Percentiles rank a stretch among this genome's conserved stretches.
These are phyloP conservation scores for Pseudogymnoascus verrucosus DNA, from an alignment of 2,329 filamentous ascomycete species.

Conservation along the genomic window DNA sequence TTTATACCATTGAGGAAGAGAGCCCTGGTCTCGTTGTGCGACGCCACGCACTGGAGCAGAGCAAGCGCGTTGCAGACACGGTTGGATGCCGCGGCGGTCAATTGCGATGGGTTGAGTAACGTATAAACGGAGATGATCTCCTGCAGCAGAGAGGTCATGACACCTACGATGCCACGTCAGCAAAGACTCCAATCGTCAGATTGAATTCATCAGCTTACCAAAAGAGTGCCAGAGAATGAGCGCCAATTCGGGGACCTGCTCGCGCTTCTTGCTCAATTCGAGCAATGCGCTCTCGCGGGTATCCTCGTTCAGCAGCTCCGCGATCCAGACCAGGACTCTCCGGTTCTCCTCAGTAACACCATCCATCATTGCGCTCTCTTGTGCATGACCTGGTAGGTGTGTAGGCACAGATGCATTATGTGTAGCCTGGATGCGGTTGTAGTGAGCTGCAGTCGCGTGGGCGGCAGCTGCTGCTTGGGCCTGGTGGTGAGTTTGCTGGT, in stretches of 20 bases:
- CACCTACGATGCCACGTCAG: conserved; percentile 48
- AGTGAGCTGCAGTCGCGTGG: conserved; percentile 41
- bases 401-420: conserved; percentile 37
- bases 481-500: conserved; percentile 33
- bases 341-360: conserved; percentile 81
- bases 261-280: conserved; percentile 96
- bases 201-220: conserved; percentile 48
- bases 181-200: conserved; percentile 12
- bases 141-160: conserved; percentile 95
- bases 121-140: conserved; percentile 99
- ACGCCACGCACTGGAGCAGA: conserved; percentile 91
- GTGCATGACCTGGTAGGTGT: conserved; percentile 34
- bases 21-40: conserved; percentile 90
- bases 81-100: conserved; percentile 96
- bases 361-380: conserved; percentile 53
- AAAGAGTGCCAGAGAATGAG: conserved; percentile 98
- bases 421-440: conserved; percentile 63
- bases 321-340: conserved; percentile 86
- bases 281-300: conserved; percentile 85
- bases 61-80: conserved; percentile 95
- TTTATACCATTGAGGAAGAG: conserved; percentile 81
- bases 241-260: conserved; percentile 93
- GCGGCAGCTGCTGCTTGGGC: conserved; percentile 30
- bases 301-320: conserved; percentile 78
- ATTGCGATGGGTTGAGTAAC: conserved; percentile 88